phyloP scores from a whole-genome alignment of 2,329 filamentous ascomycete genomes.

The Colletotrichum salicis region DNA sequence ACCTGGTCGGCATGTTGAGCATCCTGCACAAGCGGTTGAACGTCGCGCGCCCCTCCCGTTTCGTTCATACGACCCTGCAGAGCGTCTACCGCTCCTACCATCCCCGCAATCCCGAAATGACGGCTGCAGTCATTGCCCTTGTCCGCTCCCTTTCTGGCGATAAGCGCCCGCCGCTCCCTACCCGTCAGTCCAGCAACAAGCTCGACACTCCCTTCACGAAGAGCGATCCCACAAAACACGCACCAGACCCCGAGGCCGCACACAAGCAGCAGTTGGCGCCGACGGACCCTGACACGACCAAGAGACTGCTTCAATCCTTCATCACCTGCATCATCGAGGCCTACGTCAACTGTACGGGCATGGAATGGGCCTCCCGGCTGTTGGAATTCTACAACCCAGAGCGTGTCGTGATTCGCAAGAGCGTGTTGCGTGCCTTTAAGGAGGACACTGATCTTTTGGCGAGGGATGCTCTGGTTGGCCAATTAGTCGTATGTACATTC shows the following conservation, averaged over 20 bases:
- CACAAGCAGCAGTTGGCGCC: constrained; percentile 61
- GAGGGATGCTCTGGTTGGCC: constrained; percentile 75
- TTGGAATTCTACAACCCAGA: constrained; percentile 76
- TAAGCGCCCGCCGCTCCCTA: constrained; percentile 71
- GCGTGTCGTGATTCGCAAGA: constrained; percentile 70
- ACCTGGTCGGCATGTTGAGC: constrained; percentile 76
- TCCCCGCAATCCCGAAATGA: constrained; percentile 72
- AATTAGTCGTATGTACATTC: constrained; percentile 68
- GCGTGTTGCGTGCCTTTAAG: constrained; percentile 72
- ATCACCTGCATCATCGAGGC: constrained; percentile 81
- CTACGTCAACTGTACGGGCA: constrained; percentile 70
- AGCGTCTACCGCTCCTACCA: constrained; percentile 75
- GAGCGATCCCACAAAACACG: constrained; percentile 64
- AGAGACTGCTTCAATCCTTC: constrained; percentile 77
- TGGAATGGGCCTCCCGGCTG: constrained; percentile 72
- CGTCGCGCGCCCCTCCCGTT: constrained; percentile 81
- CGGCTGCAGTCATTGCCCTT: constrained; percentile 76
- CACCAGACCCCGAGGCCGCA: constrained; percentile 70
- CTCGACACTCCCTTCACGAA: constrained; percentile 65
- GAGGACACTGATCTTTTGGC: constrained; percentile 70
- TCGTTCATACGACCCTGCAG: constrained; percentile 80
- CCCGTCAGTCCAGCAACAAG: constrained; percentile 66
- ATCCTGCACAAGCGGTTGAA: constrained; percentile 80
- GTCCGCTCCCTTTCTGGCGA: constrained; percentile 75
- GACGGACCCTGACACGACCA: constrained; percentile 70